phyloP scores from a whole-genome alignment of 345 rosid species.

The Populus alba region DNA sequence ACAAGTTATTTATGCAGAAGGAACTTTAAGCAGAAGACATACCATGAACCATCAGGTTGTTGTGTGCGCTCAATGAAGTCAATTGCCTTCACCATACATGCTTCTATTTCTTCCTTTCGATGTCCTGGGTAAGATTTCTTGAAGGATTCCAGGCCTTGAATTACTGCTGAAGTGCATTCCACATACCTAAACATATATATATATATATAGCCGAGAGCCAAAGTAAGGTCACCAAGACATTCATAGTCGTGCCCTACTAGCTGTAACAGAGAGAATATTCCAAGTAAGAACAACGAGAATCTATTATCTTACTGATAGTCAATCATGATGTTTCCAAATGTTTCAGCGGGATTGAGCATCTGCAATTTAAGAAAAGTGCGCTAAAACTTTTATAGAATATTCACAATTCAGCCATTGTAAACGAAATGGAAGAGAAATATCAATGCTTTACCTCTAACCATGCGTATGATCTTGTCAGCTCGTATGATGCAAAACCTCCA shows the following conservation, averaged over 20 bases:
- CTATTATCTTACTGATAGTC: constrained; percentile 57
- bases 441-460: constrained; percentile 52
- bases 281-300: too few relatives aligned
- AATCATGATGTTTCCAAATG: constrained; percentile 62
- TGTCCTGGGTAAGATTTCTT: constrained; percentile 28
- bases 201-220: too few relatives aligned
- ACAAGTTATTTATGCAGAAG: too few relatives aligned
- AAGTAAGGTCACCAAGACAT: too few relatives aligned
- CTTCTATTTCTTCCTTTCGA: constrained; percentile 37
- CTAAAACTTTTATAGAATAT: neutral
- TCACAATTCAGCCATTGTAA: neutral
- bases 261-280: too few relatives aligned
- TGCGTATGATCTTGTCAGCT: constrained; percentile 66
- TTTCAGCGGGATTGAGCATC: constrained; percentile 68
- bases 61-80: constrained; percentile 51
- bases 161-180: constrained; percentile 79
- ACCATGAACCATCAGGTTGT: constrained; percentile 70
- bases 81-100: constrained; percentile 42
- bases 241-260: too few relatives aligned
- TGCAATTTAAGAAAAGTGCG: constrained; percentile 8
- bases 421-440: neutral
- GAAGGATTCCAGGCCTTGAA: constrained; percentile 53
- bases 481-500: constrained; percentile 81
- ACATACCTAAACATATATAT: constrained; percentile 41
- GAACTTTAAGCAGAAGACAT: neutral